Conservation (phyloP, 345 rosid genomes). For the Hibiscus trionum region DNA sequence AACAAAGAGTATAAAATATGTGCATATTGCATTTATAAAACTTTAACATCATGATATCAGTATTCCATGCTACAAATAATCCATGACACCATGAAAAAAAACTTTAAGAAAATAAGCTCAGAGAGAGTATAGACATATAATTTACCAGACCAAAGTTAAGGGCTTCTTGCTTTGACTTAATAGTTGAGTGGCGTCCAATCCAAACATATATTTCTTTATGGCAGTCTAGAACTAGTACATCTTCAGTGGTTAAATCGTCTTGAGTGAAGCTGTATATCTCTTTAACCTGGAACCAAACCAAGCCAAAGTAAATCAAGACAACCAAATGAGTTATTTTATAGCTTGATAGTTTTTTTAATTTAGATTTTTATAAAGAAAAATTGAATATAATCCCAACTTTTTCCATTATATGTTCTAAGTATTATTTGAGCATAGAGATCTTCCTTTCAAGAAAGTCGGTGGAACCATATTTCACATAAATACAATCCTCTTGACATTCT, state of each 20-base stretch:
- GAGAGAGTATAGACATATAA: neutral
- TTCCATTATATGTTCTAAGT: neutral
- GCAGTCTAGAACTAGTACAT: conserved; percentile 59
- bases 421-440: neutral
- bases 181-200: neutral
- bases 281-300: conserved; percentile 41
- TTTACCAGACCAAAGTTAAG: conserved; percentile 7
- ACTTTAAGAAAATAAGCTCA: neutral
- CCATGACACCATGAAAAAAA: neutral
- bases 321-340: neutral
- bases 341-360: neutral
- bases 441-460: neutral
- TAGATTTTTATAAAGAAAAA: neutral
- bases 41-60: neutral
- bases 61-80: neutral
- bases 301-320: neutral
- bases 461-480: neutral
- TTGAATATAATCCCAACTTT: neutral
- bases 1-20: neutral
- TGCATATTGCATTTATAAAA: neutral
- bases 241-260: conserved; percentile 88
- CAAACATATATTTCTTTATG: conserved; percentile 41
- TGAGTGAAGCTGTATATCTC: conserved; percentile 80
- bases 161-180: conserved; percentile 8
- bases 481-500: neutral